phyloP scores from a whole-genome alignment of 2,329 filamentous ascomycete species.

The Calonectria pseudoturangicola region DNA sequence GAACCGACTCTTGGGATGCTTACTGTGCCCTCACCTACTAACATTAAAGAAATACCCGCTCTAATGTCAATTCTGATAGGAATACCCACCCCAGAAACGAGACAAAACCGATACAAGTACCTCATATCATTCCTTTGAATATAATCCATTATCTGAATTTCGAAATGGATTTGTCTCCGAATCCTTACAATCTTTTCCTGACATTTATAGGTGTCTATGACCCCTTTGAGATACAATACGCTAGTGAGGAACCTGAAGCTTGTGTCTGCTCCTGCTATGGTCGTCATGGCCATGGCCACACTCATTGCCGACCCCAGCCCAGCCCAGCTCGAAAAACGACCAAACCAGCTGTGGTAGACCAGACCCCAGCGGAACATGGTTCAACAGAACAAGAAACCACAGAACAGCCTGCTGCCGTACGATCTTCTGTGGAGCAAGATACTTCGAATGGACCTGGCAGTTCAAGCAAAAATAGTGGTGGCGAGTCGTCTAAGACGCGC shows the following conservation, averaged over 20 bases:
- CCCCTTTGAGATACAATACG: conserved; percentile 5
- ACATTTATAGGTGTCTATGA: background rate
- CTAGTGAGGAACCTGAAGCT: background rate
- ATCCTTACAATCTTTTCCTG: conserved; percentile 3
- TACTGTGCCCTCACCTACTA: too few species aligned
- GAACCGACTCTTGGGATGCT: background rate
- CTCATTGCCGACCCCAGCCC: background rate
- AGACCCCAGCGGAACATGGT: background rate
- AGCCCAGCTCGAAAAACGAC: background rate
- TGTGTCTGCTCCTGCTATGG: background rate
- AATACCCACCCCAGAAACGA: background rate
- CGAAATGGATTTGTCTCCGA: background rate
- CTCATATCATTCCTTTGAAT: too few species aligned
- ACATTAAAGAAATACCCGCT: background rate
- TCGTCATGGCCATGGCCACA: conserved; percentile 14
- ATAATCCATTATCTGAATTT: background rate
- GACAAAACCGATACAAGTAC: background rate
- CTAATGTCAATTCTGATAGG: background rate
- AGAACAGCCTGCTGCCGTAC: background rate
- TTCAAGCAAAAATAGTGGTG: background rate
- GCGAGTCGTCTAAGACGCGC: background rate
- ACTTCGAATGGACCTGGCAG: background rate
- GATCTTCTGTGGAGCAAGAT: background rate
- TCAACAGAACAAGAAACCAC: background rate
- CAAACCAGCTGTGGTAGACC: background rate